A percentile compares a stretch with the other conserved stretches of the same genome.
Conservation (phyloP, 345 rosid genomes). For the Bruguiera parviflora region DNA sequence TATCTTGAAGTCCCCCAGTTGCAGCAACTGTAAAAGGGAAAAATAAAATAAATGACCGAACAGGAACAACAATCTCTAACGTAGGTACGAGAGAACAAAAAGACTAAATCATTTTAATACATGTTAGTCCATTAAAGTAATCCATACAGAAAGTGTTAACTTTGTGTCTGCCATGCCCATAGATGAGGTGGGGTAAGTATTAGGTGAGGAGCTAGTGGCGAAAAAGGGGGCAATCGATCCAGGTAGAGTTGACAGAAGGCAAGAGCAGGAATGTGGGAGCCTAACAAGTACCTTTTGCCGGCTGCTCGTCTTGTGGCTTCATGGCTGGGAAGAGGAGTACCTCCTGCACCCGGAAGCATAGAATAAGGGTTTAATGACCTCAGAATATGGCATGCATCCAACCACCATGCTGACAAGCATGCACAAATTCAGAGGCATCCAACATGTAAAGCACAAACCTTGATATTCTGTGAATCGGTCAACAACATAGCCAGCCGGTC, state of each 20-base stretch:
- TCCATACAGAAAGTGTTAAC: background rate
- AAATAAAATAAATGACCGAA: background rate
- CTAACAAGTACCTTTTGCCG: constrained; percentile 45
- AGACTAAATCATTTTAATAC: no score
- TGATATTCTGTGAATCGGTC: constrained; percentile 92
- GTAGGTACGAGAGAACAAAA: background rate
- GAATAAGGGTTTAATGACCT: constrained; percentile 9
- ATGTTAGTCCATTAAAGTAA: background rate
- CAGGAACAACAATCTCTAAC: background rate
- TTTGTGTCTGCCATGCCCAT: background rate
- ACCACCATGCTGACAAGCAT: background rate
- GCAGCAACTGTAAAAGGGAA: constrained; percentile 13
- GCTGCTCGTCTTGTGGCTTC: constrained; percentile 89
- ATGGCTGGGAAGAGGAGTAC: constrained; percentile 97
- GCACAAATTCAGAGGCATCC: no score
- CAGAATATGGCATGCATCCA: background rate
- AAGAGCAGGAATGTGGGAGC: background rate
- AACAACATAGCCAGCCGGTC: constrained; percentile 87
- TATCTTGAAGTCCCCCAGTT: constrained; percentile 4
- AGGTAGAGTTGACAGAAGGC: background rate
- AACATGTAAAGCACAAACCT: constrained; percentile 38
- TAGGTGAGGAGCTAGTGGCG: no score
- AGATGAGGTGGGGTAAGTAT: no score
- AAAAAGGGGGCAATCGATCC: background rate
- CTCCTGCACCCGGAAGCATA: constrained; percentile 48